Base-by-base conservation (phyloP, 192 early-diverging fungal species). In the Linnemannia hyalina region DNA sequence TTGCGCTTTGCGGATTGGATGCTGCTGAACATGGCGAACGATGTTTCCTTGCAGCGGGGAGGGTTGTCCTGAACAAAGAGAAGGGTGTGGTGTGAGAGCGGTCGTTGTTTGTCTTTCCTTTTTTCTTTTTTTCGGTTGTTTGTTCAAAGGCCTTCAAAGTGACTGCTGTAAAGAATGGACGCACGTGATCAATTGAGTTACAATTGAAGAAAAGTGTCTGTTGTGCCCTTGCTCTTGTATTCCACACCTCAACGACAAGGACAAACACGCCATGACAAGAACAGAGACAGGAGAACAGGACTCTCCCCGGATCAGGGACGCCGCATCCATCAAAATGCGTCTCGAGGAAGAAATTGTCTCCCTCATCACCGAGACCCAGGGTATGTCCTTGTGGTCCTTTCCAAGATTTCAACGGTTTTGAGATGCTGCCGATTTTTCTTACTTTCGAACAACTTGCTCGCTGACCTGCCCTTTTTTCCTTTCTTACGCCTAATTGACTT, bases 301-400 rank as follows among this genome's bases (percentile, higher is more conserved):
- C 55, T 20, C 36, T 38, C 29, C 36, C 29, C 60, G 54, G 49
- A 73, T 86, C 72, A 73, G 38, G 10, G 55, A 77, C 74, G 79
- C 79, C 15, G 52, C 79, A 4, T 47, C 69, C 36, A 40, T 86
- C 63, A 86, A 81, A 76, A 86, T 86, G 75, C 79, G 80, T 0
- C 80, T 86, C 18, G 84, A 86, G 44, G 80, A 86, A 32, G 84
- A 86, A 52, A 86, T 86, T 29, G 68, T 60, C 42, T 78, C 84
- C 3, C 47, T 86, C 57, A 86, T 86, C 20, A 81, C 84, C 0
- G 84, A 86, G 36, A 76, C 75, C 8, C 83, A 85, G 80, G 83
- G 83, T 85, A 10, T 26, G 77, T 47, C 72, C 40, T 22, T 35
- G 7, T 16, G 2, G 35, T 74, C 13, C 3, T 54, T 73, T 23